These are phyloP conservation scores for Talaromyces sp. DNA, from an alignment of 2,329 filamentous ascomycete species.

Conservation along the genomic window DNA sequence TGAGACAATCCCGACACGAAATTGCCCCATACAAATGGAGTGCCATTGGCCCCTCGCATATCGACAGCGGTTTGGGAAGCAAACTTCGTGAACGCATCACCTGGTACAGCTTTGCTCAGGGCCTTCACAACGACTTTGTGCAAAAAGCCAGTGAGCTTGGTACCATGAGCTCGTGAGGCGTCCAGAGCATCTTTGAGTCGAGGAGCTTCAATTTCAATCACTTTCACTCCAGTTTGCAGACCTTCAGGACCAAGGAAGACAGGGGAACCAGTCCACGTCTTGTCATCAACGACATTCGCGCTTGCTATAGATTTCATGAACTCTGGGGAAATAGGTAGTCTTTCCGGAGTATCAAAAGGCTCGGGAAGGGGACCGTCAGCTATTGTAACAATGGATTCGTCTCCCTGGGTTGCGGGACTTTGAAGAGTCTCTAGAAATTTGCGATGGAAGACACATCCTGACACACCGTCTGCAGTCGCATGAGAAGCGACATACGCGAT, in stretches of 20 bases:
- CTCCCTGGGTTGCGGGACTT: background rate
- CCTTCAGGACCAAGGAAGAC: background rate
- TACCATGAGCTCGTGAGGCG: conserved; percentile 32
- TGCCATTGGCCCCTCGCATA: conserved; percentile 39
- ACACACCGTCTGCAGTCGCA: conserved; percentile 6
- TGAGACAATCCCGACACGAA: conserved; percentile 34
- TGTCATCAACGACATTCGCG: background rate
- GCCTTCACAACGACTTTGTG: conserved; percentile 43
- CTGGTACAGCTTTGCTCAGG: conserved; percentile 34
- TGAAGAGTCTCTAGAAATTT: background rate
- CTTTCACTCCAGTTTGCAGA: background rate
- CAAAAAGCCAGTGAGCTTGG: conserved; percentile 46
- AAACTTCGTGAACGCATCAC: conserved; percentile 33
- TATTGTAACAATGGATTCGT: background rate
- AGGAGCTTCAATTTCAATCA: background rate
- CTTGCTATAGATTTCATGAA: conserved; percentile 6
- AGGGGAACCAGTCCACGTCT: conserved; percentile 3
- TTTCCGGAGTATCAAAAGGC: conserved; percentile 13
- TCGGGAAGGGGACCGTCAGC: background rate
- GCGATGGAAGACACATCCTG: conserved; percentile 5
- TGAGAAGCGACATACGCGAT: conserved; percentile 9
- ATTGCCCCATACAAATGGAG: conserved; percentile 33
- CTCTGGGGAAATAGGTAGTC: conserved; percentile 5
- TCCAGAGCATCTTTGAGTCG: conserved; percentile 26
- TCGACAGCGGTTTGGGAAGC: conserved; percentile 43